Evolutionary conservation across 495 filamentous ascomycete genomes (phyloP).

Genomic region (Hypomontagnella monticulosa): DNA sequence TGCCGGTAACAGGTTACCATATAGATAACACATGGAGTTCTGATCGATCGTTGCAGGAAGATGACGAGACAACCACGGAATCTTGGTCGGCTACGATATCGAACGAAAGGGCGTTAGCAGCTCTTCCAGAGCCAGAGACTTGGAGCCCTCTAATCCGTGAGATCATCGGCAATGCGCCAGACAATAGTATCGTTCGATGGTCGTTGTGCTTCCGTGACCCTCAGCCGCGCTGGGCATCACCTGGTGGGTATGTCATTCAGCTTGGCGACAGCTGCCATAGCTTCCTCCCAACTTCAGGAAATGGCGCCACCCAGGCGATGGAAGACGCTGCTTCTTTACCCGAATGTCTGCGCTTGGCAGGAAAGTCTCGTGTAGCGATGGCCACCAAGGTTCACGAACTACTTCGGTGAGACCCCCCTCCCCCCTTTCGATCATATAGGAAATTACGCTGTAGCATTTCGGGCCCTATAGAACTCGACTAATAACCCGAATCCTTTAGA

Average conservation of each 20-base stretch:
- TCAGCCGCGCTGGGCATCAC: conserved; percentile 66
- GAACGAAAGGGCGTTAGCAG: conserved; percentile 3
- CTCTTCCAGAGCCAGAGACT: conserved; percentile 52
- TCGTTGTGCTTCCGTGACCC: conserved; percentile 72
- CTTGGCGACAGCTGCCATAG: conserved; percentile 73
- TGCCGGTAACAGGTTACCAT: no score
- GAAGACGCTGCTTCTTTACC: conserved; percentile 71
- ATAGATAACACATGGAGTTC: no score
- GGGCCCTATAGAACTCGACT: not conserved
- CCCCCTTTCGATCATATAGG: not conserved
- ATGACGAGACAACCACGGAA: conserved; percentile 1
- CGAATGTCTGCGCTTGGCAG: conserved; percentile 62
- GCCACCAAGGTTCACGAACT: conserved; percentile 52
- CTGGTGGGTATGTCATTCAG: conserved; percentile 61
- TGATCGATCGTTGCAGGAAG: not conserved
- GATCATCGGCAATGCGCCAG: conserved; percentile 62
- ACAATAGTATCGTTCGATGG: conserved; percentile 66
- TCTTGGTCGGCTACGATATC: conserved; percentile 24
- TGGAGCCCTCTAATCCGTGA: conserved; percentile 67
- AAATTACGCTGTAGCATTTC: no score
- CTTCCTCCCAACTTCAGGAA: conserved; percentile 69
- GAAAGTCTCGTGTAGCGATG: conserved; percentile 40
- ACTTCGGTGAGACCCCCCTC: conserved; percentile 34
- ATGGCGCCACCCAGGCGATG: conserved; percentile 72
- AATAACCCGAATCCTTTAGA: not conserved